phyloP scores from a whole-genome alignment of 805 yeast species.

The Yarrowia deformans region DNA sequence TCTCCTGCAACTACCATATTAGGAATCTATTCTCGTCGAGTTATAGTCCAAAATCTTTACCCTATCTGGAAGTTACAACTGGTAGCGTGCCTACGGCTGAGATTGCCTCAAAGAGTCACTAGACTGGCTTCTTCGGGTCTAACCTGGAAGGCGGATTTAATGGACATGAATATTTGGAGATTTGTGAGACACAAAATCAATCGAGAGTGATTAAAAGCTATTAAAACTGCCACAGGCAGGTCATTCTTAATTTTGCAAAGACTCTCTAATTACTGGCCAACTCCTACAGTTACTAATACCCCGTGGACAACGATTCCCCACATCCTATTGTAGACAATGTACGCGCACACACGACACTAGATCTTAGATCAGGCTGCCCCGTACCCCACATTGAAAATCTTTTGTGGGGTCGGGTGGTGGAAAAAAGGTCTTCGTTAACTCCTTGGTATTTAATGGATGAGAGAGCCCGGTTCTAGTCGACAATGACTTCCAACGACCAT shows the following conservation, averaged over 20 bases:
- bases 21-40: neutral
- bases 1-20: neutral
- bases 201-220: too few relatives aligned
- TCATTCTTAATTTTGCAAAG: too few relatives aligned
- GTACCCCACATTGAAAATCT: neutral
- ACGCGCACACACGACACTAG: slow-evolving; percentile 4
- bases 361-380: neutral
- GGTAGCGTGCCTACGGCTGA: neutral
- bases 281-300: too few relatives aligned
- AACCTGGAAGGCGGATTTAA: neutral
- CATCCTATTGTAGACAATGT: neutral
- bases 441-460: too few relatives aligned
- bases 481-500: too few relatives aligned
- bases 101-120: neutral
- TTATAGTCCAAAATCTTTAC: neutral
- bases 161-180: neutral
- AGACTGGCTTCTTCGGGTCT: neutral
- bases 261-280: too few relatives aligned
- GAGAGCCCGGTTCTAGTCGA: too few relatives aligned
- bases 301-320: neutral
- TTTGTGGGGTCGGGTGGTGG: neutral
- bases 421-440: too few relatives aligned
- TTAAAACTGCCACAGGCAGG: too few relatives aligned
- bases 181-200: too few relatives aligned
- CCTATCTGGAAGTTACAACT: neutral